Base-by-base conservation (phyloP, 2,329 filamentous ascomycete species). In the Penicillium sp. region DNA sequence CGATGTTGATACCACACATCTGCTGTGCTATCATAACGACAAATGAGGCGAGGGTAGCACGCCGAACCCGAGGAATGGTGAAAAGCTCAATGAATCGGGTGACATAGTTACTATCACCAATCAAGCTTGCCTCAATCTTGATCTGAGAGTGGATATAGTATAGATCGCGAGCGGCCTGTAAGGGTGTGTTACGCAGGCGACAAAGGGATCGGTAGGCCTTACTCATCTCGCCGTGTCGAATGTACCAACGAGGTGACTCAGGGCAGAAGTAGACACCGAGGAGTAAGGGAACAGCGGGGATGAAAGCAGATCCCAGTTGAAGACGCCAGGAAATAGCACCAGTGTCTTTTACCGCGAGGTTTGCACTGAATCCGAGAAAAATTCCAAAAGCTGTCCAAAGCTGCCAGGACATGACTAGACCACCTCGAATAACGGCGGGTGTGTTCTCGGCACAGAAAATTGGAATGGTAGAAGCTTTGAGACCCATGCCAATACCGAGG, bases 1-100 rank as follows among this genome's bases (percentile, higher is more conserved):
- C 88, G 53, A 90, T 88, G 67, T 90, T 89, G 70, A 88, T 79
- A 73, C 82, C 83, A 62, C 85, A 88, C 81, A 88, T 86, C 70
- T 89, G 86, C 70, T 89, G 87, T 0, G 85, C 85, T 63, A 89
- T 85, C 90, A 95, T 95, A 61, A 93, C 89, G 1, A 85, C 84
- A 59, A 86, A 89, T 1, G 89, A 88, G 5, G 90, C 90, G 29
- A 89, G 79, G 3, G 86, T 92, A 3, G 91, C 91, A 39, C 77
- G 76, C 38, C 77, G 74, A 51, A 79, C 71, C 16, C 77, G 75
- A 5, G 77, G 77, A 48, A 79, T 75, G 11, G 77, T 79, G 57
- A 80, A 79, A 0, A 83, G 68, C 55, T 79, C 73, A 41, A 76
- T 48, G 59, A 90, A 85, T 14, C 88, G 83, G 21, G 77, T 81